phyloP scores from a whole-genome alignment of 2,329 filamentous ascomycete genomes.

The Alternaria brassicicola region DNA sequence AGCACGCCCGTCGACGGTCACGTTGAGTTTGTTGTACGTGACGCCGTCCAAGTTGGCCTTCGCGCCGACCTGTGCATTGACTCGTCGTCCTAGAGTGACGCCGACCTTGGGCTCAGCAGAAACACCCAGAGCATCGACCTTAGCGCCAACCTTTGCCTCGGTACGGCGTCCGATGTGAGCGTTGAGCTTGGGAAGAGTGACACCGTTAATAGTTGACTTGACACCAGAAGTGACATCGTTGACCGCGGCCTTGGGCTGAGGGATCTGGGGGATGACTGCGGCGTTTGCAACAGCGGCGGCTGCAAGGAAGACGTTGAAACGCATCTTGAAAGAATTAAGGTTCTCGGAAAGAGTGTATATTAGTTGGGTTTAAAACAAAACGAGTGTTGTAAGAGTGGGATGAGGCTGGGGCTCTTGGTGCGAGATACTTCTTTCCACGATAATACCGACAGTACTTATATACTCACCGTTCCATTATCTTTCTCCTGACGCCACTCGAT shows the following conservation, averaged over 20 bases:
- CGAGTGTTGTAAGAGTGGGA: background rate
- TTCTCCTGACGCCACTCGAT: background rate
- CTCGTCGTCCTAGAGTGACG: background rate
- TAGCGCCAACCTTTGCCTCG: background rate
- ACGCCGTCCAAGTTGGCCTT: background rate
- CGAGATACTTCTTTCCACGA: background rate
- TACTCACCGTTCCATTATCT: background rate
- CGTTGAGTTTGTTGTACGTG: background rate
- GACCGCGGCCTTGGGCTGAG: background rate
- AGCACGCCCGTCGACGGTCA: background rate
- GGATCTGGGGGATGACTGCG: background rate
- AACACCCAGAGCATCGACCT: background rate
- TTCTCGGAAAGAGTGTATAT: background rate
- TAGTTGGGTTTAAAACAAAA: background rate
- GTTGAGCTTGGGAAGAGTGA: background rate
- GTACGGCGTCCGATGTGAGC: background rate
- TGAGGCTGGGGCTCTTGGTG: background rate
- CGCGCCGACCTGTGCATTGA: background rate
- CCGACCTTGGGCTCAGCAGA: background rate
- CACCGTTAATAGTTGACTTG: background rate
- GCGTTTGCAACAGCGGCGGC: constrained; percentile 1
- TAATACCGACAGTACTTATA: background rate
- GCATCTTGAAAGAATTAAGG: background rate
- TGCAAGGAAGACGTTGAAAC: background rate
- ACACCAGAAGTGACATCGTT: background rate